phyloP scores from a whole-genome alignment of 768 basidiomycete genomes.

The Phylloporus sp. region DNA sequence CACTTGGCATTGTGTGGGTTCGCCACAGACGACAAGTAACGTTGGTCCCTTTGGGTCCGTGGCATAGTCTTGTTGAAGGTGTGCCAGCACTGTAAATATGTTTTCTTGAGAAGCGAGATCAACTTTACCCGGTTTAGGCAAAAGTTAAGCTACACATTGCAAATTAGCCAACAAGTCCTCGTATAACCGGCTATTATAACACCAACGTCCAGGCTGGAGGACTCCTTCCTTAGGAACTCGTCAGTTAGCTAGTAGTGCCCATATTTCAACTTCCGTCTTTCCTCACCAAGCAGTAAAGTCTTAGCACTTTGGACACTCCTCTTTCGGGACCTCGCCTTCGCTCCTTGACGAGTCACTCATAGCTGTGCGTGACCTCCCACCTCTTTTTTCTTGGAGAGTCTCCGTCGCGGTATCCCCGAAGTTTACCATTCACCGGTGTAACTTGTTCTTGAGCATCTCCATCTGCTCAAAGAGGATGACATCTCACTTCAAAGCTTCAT shows the following conservation, averaged over 20 bases:
- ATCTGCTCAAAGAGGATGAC: too few relatives aligned
- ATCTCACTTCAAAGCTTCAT: too few relatives aligned
- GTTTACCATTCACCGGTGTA: too few relatives aligned
- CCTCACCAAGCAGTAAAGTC: conserved; percentile 56
- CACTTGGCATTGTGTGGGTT: too few relatives aligned
- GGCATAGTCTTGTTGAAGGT: too few relatives aligned
- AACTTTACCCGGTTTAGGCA: too few relatives aligned
- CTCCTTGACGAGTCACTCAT: conserved; percentile 39
- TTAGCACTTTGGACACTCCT: conserved; percentile 73
- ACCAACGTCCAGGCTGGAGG: conserved; percentile 83
- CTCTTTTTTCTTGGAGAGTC: conserved; percentile 91
- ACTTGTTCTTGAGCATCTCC: too few relatives aligned
- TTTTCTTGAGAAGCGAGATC: too few relatives aligned
- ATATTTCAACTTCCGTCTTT: conserved; percentile 73
- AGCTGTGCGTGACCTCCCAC: conserved; percentile 83
- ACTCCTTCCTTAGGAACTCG: conserved; percentile 80
- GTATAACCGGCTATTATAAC: conserved; percentile 90
- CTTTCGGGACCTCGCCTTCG: conserved; percentile 55
- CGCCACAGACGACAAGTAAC: too few relatives aligned
- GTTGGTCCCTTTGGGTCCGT: too few relatives aligned
- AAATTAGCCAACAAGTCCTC: conserved; percentile 38
- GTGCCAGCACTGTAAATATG: too few relatives aligned
- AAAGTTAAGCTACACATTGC: too few relatives aligned
- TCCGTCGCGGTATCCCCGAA: conserved; percentile 60
- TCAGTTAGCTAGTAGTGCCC: conserved; percentile 88